Conservation (phyloP, 1,284 basidiomycete genomes). For the Cutaneotrichosporon arboriforme region DNA sequence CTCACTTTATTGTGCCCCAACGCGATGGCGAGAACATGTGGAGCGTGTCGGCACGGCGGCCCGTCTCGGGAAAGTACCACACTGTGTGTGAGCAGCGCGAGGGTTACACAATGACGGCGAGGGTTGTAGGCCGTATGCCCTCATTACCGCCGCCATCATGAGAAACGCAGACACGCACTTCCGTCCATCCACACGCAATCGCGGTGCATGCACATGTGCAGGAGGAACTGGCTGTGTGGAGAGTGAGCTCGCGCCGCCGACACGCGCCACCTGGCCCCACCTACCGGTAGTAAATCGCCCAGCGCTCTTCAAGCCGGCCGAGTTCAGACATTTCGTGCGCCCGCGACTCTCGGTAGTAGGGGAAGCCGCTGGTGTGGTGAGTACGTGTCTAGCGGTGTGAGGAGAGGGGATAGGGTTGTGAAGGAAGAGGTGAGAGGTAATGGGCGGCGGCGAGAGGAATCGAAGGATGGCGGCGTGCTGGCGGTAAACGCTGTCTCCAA, state of each 20-base stretch:
- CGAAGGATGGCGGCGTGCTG: too few relatives aligned
- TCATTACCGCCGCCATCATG: too few relatives aligned
- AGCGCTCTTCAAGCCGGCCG: constrained; percentile 12
- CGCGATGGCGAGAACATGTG: constrained; percentile 30
- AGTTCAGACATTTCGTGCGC: constrained; percentile 16
- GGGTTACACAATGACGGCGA: too few relatives aligned
- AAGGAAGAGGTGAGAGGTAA: too few relatives aligned
- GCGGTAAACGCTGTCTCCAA: too few relatives aligned
- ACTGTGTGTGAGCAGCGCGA: constrained; percentile 8
- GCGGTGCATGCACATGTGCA: constrained; percentile 24
- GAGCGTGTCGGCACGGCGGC: constrained; percentile 22
- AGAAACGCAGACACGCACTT: constrained; percentile 12
- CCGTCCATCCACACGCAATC: constrained; percentile 27
- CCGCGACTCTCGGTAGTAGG: constrained; percentile 7
- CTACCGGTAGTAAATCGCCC: constrained; percentile 19
- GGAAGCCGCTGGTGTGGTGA: constrained; percentile 3
- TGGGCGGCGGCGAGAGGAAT: too few relatives aligned
- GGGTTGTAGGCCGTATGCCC: background rate
- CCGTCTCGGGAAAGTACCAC: constrained; percentile 36
- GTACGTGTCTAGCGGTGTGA: background rate
- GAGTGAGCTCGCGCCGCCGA: background rate
- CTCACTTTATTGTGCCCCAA: constrained; percentile 22
- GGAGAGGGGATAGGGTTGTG: too few relatives aligned
- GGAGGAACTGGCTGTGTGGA: constrained; percentile 17
- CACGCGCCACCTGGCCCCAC: constrained; percentile 1